These are phyloP conservation scores for Leishmania tarentolae DNA, from an alignment of 208 protist species.

Conservation along the genomic window DNA sequence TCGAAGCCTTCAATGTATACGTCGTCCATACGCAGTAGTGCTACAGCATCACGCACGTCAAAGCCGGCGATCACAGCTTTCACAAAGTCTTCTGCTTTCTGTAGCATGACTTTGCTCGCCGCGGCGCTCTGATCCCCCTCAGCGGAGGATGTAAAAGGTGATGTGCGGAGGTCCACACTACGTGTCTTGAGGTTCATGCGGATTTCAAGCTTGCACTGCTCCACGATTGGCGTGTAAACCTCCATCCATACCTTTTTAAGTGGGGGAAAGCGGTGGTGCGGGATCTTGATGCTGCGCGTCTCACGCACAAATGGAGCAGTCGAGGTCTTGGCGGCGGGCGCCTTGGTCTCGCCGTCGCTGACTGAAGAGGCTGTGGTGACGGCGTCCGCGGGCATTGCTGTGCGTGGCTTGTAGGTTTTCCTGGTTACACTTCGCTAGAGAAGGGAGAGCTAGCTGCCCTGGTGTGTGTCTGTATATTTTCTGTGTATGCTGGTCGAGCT, in stretches of 20 bases:
- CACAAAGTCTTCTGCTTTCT: constrained; percentile 99
- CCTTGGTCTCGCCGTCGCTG: constrained; percentile 8
- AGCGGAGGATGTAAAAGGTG: constrained; percentile 77
- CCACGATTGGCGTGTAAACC: constrained; percentile 98
- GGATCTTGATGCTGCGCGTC: constrained; percentile 90
- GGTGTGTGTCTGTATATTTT: background rate
- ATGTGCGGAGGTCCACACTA: constrained; percentile 95
- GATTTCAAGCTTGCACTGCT: constrained; percentile 99
- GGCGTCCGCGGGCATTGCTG: background rate
- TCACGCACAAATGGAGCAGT: constrained; percentile 57
- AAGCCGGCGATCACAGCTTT: constrained; percentile 97
- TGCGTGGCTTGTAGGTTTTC: background rate
- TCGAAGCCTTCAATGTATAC: constrained; percentile 99
- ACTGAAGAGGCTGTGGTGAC: constrained; percentile 5
- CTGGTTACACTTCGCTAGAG: background rate
- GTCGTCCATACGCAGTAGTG: constrained; percentile 99
- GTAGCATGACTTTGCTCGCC: constrained; percentile 81
- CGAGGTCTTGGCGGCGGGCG: constrained; percentile 13
- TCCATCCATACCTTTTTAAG: constrained; percentile 98
- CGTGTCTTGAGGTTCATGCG: constrained; percentile 97
- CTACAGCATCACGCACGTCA: constrained; percentile 97
- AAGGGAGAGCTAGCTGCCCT: background rate
- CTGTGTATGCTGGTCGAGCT: background rate
- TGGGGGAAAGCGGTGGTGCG: constrained; percentile 96
- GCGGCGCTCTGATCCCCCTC: constrained; percentile 35